These are phyloP conservation scores for Heliamphora exappendiculata DNA, from an alignment of 148 eudicot species.

Conservation along the genomic window DNA sequence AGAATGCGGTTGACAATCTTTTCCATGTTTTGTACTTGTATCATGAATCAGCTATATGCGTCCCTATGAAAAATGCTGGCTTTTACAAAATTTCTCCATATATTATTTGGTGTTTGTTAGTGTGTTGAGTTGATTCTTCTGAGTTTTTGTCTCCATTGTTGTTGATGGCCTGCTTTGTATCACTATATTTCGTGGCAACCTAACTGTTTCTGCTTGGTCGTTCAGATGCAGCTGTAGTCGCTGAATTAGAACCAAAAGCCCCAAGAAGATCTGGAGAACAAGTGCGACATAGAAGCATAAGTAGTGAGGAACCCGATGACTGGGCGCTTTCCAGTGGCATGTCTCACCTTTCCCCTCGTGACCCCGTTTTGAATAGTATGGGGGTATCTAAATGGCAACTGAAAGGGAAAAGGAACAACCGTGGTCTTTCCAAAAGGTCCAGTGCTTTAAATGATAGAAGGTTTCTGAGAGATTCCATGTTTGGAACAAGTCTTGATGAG, in stretches of 20 bases:
- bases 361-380: slow-evolving; percentile 27
- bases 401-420: slow-evolving; percentile 80
- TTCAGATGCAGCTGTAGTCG: slow-evolving; percentile 52
- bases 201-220: slow-evolving; percentile 20
- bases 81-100: neutral
- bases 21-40: neutral
- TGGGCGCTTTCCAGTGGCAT: slow-evolving; percentile 23
- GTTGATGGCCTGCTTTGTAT: neutral
- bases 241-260: slow-evolving; percentile 44
- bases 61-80: neutral
- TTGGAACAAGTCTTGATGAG: slow-evolving; percentile 30
- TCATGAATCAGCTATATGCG: neutral
- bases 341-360: slow-evolving; percentile 36
- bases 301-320: slow-evolving; percentile 54
- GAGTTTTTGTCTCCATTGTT: neutral
- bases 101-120: neutral
- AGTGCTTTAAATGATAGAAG: slow-evolving; percentile 20
- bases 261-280: slow-evolving; percentile 40
- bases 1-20: neutral
- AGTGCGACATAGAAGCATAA: slow-evolving; percentile 48
- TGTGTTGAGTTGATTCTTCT: neutral
- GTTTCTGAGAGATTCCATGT: slow-evolving; percentile 17
- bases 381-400: slow-evolving; percentile 77
- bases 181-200: neutral
- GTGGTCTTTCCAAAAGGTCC: slow-evolving; percentile 47